Evolutionary conservation across 768 basidiomycete genomes (phyloP), one percentile per base, ranked within the genome.

Genomic region (Albatrellus ellisii): DNA sequence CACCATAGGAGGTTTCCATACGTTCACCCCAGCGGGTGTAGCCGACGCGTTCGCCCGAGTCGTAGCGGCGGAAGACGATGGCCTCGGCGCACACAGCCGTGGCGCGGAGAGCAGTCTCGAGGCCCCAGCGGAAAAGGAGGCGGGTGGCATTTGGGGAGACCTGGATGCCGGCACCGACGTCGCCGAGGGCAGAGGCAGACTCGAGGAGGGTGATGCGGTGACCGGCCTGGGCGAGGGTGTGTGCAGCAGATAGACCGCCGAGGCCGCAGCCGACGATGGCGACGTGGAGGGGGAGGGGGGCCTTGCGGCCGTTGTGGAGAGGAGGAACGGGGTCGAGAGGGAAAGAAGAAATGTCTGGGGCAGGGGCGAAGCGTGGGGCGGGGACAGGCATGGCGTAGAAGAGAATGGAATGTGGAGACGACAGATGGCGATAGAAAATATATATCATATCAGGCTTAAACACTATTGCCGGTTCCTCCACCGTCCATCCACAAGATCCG

Each of bases 151-250:
- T 67, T 6, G 65, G 65, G 4, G 64, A 53, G 37, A 67, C 64
- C 46, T 66, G 64, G 49, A 66, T 66, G 39, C 64, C 64, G 0
- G 64, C 64, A 44, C 64, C 64, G 27, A 65, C 63, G 41, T 67
- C 65, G n/a, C 63, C 61, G 2, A 67, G 56, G 2, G 52, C 56
- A 11, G 52, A 26, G 2, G 65, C 63, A 21, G 62, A 47, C 49
- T 67, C 65, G 49, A 66, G 46, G 17, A 66, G 52, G 4, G 61
- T 63, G 25, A 67, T 53, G 12, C 50, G 55, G 9, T 18, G 24
- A 22, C 24, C 24, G 10, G 63, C 63, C 39, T 63, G 56, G 7
- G 59, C 57, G 44, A 67, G 58, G 26, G 60, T 57, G 50, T 59
- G 54, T 0, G 63, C 57, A 25, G 65, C 65, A 11, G 63, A 59